These are phyloP conservation scores for Ampelomyces quisqualis DNA, from an alignment of 2,329 filamentous ascomycete genomes.

Conservation along the genomic window DNA sequence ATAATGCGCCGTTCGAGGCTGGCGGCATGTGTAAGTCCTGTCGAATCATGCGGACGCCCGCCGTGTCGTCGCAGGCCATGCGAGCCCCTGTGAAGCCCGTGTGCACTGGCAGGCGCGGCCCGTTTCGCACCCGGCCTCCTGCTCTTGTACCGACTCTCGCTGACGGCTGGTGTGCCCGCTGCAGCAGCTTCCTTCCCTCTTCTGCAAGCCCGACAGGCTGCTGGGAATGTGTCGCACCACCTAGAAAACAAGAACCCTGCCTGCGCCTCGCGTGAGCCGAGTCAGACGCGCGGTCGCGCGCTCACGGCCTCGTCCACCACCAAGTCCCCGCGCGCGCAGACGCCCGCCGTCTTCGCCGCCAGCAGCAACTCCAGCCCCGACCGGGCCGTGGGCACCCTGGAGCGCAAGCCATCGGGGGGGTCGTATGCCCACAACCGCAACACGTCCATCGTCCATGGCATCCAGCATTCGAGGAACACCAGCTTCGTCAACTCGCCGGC, in stretches of 20 bases:
- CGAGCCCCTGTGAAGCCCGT: conserved; percentile 22
- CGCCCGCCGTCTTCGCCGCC: conserved; percentile 40
- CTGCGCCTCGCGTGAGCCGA: conserved; percentile 45
- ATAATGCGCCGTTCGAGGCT: conserved; percentile 35
- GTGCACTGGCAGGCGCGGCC: conserved; percentile 19
- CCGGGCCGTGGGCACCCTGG: conserved; percentile 41
- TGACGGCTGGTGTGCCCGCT: conserved; percentile 31
- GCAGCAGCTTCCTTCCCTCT: conserved; percentile 44
- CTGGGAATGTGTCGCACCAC: conserved; percentile 44
- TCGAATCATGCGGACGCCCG: conserved; percentile 7
- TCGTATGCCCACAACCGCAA: conserved; percentile 89
- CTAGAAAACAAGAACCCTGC: conserved; percentile 34
- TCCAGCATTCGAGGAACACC: conserved; percentile 87
- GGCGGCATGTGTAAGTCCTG: conserved; percentile 44
- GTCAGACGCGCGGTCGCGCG: conserved; percentile 49
- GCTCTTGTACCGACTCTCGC: conserved; percentile 23
- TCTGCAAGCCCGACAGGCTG: conserved; percentile 43
- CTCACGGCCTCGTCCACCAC: conserved; percentile 47
- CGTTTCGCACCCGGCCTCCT: conserved; percentile 22
- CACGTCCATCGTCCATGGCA: conserved; percentile 94
- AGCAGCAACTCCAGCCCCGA: conserved; percentile 42
- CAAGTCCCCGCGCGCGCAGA: conserved; percentile 48
- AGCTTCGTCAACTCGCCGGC: conserved; percentile 76
- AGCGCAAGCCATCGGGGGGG: conserved; percentile 54
- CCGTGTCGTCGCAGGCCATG: conserved; percentile 14